Base-by-base conservation (phyloP, 2,329 filamentous ascomycete species). In the Didymella pinodella region DNA sequence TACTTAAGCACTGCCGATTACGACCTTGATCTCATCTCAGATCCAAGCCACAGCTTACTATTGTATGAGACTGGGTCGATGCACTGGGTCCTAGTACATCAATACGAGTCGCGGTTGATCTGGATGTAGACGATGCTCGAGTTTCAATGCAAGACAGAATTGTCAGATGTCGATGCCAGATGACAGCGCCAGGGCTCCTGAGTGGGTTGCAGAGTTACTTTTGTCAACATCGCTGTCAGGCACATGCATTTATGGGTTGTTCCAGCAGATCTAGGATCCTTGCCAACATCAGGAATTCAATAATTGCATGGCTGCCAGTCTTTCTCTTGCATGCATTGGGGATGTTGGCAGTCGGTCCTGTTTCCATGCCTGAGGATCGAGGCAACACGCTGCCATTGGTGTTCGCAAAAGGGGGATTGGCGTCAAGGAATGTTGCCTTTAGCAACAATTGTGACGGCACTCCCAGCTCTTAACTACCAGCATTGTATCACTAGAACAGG, bases 61-160 rank as follows among this genome's bases (percentile, higher is more conserved):
- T 60, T 54, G 54, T 63, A 4, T 60, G 57, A 50, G 45, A 59
- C 18, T 65, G 56, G 50, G 57, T 59, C 26, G 50, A 63, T 46
- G 60, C 62, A 16, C 25, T 65, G 34, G 54, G 41, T 11, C 12
- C 43, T 25, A 40, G 16, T 32, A 40, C 16, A 10, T 6, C 29
- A 22, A 54, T 4, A 11, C n/a, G 12, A 47, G 12, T 28, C 7
- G 41, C 3, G 28, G 22, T 11, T 2, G 2, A 8, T 28, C 41
- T 22, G 4, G 12, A 4, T 20, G n/a, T 10, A 40, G 8, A 20
- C 3, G 7, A 8, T 22, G 7, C 7, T 20, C n/a, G 7, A 20
- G 18, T 40, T 20, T 40, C 38, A 41, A 7, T 20, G n/a, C 10
- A 25, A 44, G 25, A 28, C 41, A 44, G 11, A 3, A 28, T 11